Evolutionary conservation across 1,284 basidiomycete genomes (phyloP).

Genomic region (Ceratobasidium sp.): DNA sequence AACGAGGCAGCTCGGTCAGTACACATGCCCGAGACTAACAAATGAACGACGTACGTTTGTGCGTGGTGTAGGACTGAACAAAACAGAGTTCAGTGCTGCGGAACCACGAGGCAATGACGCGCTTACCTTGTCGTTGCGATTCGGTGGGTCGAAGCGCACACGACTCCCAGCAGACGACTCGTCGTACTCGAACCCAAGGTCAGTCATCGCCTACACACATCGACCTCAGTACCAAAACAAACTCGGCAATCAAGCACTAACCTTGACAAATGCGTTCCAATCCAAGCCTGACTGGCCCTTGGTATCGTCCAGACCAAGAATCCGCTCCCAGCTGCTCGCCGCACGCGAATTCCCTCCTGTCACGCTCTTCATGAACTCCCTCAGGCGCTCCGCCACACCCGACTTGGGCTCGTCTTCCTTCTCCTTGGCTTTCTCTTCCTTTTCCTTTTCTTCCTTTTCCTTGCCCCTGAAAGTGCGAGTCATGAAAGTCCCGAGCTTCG

Average conservation of each 20-base stretch:
- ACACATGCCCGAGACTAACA: constrained; percentile 7
- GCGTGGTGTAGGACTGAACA: constrained; percentile 35
- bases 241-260: constrained; percentile 3
- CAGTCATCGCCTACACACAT: constrained; percentile 39
- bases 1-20: constrained; percentile 1
- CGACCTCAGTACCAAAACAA: neutral
- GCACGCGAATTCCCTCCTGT: constrained; percentile 3
- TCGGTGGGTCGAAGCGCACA: constrained; percentile 44
- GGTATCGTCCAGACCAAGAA: constrained; percentile 25
- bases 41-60: constrained; percentile 30
- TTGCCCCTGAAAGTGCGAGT: constrained; percentile 25
- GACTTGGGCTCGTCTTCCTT: neutral
- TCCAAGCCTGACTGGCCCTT: constrained; percentile 33
- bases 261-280: constrained; percentile 46
- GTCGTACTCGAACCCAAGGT: constrained; percentile 44
- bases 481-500: constrained; percentile 33
- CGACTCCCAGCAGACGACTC: constrained; percentile 44
- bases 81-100: neutral
- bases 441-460: constrained; percentile 7
- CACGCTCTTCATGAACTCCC: constrained; percentile 40
- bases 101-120: neutral
- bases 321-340: constrained; percentile 1
- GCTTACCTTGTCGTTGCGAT: constrained; percentile 40
- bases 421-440: constrained; percentile 25
- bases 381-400: constrained; percentile 27